Evolutionary conservation across 768 basidiomycete genomes (phyloP), one percentile per base, ranked within the genome.

Genomic region (Pulveroboletus sp.): DNA sequence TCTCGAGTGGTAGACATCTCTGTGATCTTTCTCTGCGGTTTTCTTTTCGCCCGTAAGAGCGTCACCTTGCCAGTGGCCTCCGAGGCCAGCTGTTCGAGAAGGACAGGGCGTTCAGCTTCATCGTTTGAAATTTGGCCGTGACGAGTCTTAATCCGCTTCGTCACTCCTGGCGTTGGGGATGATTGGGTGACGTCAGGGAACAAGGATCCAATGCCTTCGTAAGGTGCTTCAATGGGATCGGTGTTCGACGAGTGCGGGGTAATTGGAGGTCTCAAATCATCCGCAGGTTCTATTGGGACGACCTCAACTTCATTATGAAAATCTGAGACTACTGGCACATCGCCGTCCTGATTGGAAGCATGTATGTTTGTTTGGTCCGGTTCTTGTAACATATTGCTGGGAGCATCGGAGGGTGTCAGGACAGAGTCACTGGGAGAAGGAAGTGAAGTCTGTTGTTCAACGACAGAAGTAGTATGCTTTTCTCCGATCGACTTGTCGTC

Each of bases 261-360:
- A 33, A 28, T 36, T 12, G 59, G 44, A 43, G 55, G 51, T n/a
- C 57, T 62, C 51, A 70, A 57, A 48, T 66, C 69, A 12, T 76
- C 76, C 1, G 70, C 67, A 27, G 69, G 66, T 51, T 77, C 74
- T 46, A 78, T 78, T 8, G 76, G 74, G 52, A 80, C 78, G 11
- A 14, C 50, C 4, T 47, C 54, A 17, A 35, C 39, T 6, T 42
- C 51, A 15, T 31, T 8, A 6, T 28, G 43, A 5, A 10, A 43
- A 9, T 43, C 35, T 11, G 40, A 18, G 8, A 28, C 14, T 32
- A 8, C n/a, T 6, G 30, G 24, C 15, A 28, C 9, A 18, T 8
- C 17, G 9, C 31, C 35, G 6, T 42, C 9, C 21, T 9, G 42
- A 47, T 39, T 4, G 1, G 31, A 14, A 14, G 39, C 0, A 12